phyloP scores from a whole-genome alignment of 169 alveolate genomes.

The Theileria annulata region DNA sequence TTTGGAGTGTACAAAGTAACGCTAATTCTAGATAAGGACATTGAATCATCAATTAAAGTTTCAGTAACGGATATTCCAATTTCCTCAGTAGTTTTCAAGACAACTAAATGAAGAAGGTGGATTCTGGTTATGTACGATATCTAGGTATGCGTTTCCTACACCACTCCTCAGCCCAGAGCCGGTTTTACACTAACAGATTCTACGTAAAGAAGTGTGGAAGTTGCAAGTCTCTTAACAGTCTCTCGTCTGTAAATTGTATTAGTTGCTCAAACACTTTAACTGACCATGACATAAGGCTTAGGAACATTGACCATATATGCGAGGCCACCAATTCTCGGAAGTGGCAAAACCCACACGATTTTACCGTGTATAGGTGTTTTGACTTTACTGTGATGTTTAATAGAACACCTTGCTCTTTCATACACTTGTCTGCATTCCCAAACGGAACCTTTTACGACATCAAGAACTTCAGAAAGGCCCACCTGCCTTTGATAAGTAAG shows the following conservation, averaged over 20 bases:
- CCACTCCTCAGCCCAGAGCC: conserved; percentile 55
- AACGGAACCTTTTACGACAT: conserved; percentile 69
- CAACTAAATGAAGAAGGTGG: neutral
- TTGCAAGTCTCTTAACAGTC: conserved; percentile 50
- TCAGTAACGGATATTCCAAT: conserved; percentile 44
- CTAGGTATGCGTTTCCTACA: conserved; percentile 31
- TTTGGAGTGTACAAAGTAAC: conserved; percentile 43
- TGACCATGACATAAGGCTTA: conserved; percentile 51
- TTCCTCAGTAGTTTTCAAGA: conserved; percentile 15
- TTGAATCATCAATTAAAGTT: conserved; percentile 17
- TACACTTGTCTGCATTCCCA: conserved; percentile 64
- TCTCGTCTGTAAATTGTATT: conserved; percentile 38
- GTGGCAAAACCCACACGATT: neutral
- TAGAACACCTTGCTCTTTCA: conserved; percentile 47
- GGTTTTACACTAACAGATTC: conserved; percentile 57
- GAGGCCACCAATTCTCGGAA: conserved; percentile 36
- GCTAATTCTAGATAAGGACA: conserved; percentile 48
- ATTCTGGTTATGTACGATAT: neutral
- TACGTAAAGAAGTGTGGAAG: conserved; percentile 56
- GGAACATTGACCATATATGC: conserved; percentile 55
- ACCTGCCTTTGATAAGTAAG: conserved; percentile 27
- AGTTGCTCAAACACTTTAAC: conserved; percentile 43
- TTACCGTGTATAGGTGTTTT: conserved; percentile 44
- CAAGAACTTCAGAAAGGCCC: conserved; percentile 62
- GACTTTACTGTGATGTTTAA: conserved; percentile 54